These are phyloP conservation scores for Hansenula sp. DNA, from an alignment of 1,139 yeast species.

Conservation along the genomic window DNA sequence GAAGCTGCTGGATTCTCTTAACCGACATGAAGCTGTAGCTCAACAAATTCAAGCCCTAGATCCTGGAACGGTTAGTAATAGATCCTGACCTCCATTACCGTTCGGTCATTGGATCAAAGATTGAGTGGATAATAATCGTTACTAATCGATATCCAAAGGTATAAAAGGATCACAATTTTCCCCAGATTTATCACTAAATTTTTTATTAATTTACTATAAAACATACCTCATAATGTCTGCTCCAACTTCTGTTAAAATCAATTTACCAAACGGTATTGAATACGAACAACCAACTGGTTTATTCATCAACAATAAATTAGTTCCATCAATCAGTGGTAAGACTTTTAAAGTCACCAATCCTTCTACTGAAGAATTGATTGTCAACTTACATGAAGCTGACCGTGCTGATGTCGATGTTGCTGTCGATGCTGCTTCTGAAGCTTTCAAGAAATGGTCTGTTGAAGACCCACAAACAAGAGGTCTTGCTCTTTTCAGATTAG, in stretches of 20 bases:
- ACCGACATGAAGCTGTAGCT: too few species aligned
- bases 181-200: too few species aligned
- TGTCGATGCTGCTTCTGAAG: constrained; percentile 51
- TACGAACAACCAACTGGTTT: constrained; percentile 66
- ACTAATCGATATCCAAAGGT: too few species aligned
- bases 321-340: constrained; percentile 42
- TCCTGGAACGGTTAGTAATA: too few species aligned
- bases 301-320: constrained; percentile 59
- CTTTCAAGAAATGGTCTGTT: constrained; percentile 45
- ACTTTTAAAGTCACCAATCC: constrained; percentile 53
- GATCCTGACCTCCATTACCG: too few species aligned
- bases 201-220: too few species aligned
- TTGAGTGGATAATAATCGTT: too few species aligned
- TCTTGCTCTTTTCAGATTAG: constrained; percentile 51
- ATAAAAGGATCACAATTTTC: too few species aligned
- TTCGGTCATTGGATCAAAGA: too few species aligned
- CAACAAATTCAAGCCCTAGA: too few species aligned
- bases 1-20: too few species aligned
- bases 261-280: constrained; percentile 57
- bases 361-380: constrained; percentile 51
- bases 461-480: constrained; percentile 52
- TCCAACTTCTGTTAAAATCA: constrained; percentile 46
- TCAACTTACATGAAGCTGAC: constrained; percentile 50
- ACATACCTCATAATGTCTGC: constrained; percentile 12
- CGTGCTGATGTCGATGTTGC: constrained; percentile 57